A percentile compares a stretch with the other conserved stretches of the same genome.
phyloP scores from a whole-genome alignment of 2,329 filamentous ascomycete species.

The Thelonectria rubi region DNA sequence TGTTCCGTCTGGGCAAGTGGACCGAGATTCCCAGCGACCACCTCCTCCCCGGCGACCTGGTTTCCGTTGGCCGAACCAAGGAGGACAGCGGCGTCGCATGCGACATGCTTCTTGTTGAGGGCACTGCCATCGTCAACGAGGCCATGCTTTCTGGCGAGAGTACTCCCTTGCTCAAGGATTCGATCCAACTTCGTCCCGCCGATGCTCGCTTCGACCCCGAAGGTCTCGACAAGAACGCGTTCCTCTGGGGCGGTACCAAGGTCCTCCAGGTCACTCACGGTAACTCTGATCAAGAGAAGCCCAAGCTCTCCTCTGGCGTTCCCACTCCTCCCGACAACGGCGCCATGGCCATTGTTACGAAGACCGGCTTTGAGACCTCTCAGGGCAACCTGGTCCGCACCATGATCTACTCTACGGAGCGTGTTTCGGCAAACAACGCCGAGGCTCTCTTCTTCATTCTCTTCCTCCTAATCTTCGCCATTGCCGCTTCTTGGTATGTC shows the following conservation, averaged over 20 bases:
- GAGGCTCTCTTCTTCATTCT: slow-evolving; percentile 98
- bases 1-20: slow-evolving; percentile 89
- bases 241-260: slow-evolving; percentile 97
- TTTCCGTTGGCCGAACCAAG: slow-evolving; percentile 91
- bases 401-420: slow-evolving; percentile 99
- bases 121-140: slow-evolving; percentile 97
- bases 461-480: slow-evolving; percentile 93
- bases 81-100: slow-evolving; percentile 97
- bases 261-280: slow-evolving; percentile 94
- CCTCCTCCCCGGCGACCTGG: slow-evolving; percentile 90
- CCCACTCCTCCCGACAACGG: slow-evolving; percentile 90
- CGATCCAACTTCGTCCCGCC: slow-evolving; percentile 85
- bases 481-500: slow-evolving; percentile 98
- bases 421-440: slow-evolving; percentile 96
- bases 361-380: slow-evolving; percentile 98
- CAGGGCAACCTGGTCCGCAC: slow-evolving; percentile 97
- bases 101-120: slow-evolving; percentile 95
- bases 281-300: slow-evolving; percentile 77
- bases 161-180: slow-evolving; percentile 96
- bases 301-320: slow-evolving; percentile 78
- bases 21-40: slow-evolving; percentile 88
- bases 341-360: slow-evolving; percentile 91
- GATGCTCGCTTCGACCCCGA: slow-evolving; percentile 86
- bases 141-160: slow-evolving; percentile 99
- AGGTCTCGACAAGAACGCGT: slow-evolving; percentile 94